phyloP scores from a whole-genome alignment of 2,329 filamentous ascomycete species.

The Xylaria sp. region DNA sequence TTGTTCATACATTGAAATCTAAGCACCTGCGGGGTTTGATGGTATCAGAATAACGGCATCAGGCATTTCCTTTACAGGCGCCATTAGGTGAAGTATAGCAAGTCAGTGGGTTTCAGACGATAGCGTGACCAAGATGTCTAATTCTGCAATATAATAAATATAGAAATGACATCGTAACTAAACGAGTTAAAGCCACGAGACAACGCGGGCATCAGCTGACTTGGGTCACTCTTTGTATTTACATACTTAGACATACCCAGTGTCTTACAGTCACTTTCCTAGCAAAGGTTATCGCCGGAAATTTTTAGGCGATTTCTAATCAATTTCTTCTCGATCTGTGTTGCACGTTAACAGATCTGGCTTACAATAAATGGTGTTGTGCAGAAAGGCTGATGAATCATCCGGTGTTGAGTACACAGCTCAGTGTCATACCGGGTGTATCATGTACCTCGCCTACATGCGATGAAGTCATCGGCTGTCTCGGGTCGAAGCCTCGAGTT shows the following conservation, averaged over 20 bases:
- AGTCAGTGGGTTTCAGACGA: neutral
- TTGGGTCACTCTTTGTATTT: conserved; percentile 24
- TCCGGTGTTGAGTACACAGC: conserved; percentile 13
- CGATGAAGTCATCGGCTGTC: conserved; percentile 25
- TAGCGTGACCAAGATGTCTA: neutral
- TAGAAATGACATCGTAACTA: conserved; percentile 21
- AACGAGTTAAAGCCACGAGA: conserved; percentile 21
- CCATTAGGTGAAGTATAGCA: too few relatives aligned
- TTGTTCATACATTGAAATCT: neutral
- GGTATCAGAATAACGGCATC: too few relatives aligned
- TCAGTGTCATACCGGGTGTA: neutral
- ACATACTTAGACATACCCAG: conserved; percentile 8
- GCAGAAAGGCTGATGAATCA: conserved; percentile 30
- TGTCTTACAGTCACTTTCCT: conserved; percentile 19
- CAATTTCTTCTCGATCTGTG: neutral
- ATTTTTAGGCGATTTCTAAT: neutral
- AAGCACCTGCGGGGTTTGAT: neutral
- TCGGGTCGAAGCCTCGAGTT: conserved; percentile 16
- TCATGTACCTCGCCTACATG: neutral
- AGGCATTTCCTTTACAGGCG: too few relatives aligned
- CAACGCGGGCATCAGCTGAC: conserved; percentile 36
- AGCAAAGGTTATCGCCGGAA: neutral
- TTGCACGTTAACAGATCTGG: neutral
- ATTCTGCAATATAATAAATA: neutral
- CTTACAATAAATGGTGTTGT: neutral